Evolutionary conservation across 2,329 filamentous ascomycete genomes (phyloP).

Genomic region (Arthroderma uncinatum): DNA sequence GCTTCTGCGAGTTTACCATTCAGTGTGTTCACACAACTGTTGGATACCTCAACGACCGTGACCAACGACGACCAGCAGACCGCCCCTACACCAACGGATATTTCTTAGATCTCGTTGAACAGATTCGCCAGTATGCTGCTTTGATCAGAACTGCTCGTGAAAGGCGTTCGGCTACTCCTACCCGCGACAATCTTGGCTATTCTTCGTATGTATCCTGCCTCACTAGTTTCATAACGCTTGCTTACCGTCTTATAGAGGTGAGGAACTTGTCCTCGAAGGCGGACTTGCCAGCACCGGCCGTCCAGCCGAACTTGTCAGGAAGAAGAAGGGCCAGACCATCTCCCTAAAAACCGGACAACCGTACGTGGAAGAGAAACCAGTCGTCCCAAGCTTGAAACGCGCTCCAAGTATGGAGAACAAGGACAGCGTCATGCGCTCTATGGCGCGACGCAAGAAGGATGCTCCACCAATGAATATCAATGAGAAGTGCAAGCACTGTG

Average conservation of each 20-base stretch:
- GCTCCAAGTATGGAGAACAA: constrained; percentile 46
- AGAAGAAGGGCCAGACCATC: constrained; percentile 67
- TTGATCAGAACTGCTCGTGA: constrained; percentile 67
- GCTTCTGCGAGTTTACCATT: constrained; percentile 84
- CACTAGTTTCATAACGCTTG: constrained; percentile 25
- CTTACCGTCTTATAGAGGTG: constrained; percentile 38
- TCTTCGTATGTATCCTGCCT: constrained; percentile 33
- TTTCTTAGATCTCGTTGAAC: constrained; percentile 90
- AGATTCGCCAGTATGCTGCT: constrained; percentile 80
- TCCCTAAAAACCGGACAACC: constrained; percentile 62
- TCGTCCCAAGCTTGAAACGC: constrained; percentile 40
- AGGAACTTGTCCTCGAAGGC: constrained; percentile 69
- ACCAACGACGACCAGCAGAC: constrained; percentile 74
- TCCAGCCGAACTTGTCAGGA: constrained; percentile 70
- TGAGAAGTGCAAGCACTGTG: constrained; percentile 71
- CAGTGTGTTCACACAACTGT: constrained; percentile 83
- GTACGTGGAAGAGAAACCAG: constrained; percentile 37
- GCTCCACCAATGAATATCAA: constrained; percentile 73
- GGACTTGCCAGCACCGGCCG: constrained; percentile 72
- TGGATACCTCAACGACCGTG: constrained; percentile 71
- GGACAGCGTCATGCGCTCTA: constrained; percentile 75
- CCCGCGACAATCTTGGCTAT: constrained; percentile 40
- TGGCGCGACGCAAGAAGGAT: constrained; percentile 93
- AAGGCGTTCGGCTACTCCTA: constrained; percentile 34
- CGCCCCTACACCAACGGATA: constrained; percentile 91